Base-by-base conservation (phyloP, 1,139 yeast genomes). In the Yamadazyma atlantica region DNA sequence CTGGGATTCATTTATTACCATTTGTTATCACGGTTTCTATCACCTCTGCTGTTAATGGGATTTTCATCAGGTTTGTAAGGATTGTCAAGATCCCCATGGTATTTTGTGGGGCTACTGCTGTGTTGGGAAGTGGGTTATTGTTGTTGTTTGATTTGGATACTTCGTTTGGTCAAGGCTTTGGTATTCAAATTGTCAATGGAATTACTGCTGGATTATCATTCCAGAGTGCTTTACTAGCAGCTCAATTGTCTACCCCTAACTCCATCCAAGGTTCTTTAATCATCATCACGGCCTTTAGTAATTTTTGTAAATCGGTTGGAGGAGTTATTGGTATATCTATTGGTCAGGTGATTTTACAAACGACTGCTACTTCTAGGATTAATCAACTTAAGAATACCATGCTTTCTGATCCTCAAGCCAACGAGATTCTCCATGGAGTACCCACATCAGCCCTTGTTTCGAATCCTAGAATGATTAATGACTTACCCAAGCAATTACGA, bases 1-100 rank as follows among this genome's bases (percentile, higher is more conserved):
- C 87, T 1, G 86, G 88, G 26, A 60, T 81, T 29, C 75, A 75
- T 45, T 54, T 80, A 45, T 56, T 82, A 22, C 83, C 87, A 1
- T 48, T 71, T 46, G 69, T 81, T 32, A 54, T 82, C 23, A 59
- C 82, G 1, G 73, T 79, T 4, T 69, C 82, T 4, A 29, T 80
- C 4, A 45, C 76, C 1, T 70, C 82, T 1, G 57, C 75, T 1
- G 29, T 55, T 11, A 64, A 69, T 28, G 86, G 85, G 21, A 45
- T 72, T 1, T 45, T 70, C 32, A 66, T 80, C 44, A 61, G 72
- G 33, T 63, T 57, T 43, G 65, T 79, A 2, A 67, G 82, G 29
- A 53, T 55, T 29, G 69, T 79, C 39, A 80, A 80, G 51, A 64
- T 76, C 10, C 57, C 73, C 13, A 65, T 73, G 42, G 37, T 78